Percentiles rank a stretch among this genome's conserved stretches.
Conservation (phyloP, 192 early-diverging fungal genomes). For the Podila clonocystis region DNA sequence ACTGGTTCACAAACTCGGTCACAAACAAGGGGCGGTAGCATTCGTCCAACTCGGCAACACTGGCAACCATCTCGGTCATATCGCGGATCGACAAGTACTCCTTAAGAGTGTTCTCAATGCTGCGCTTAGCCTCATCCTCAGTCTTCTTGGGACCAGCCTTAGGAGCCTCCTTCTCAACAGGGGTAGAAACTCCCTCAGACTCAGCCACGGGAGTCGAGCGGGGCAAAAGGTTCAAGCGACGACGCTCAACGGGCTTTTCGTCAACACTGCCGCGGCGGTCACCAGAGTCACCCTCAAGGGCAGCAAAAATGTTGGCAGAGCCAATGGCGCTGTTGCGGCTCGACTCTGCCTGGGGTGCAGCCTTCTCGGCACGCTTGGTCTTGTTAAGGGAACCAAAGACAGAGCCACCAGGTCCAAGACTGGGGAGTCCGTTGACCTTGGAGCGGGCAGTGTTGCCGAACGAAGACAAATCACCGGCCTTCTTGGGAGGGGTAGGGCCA, state of each 20-base stretch:
- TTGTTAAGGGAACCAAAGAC: constrained; percentile 60
- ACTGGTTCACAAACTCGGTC: constrained; percentile 36
- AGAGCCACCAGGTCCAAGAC: constrained; percentile 66
- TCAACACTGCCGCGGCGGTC: constrained; percentile 40
- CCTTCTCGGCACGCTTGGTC: constrained; percentile 56
- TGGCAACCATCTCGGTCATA: constrained; percentile 69
- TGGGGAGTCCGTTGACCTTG: constrained; percentile 56
- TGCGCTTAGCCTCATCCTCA: constrained; percentile 50
- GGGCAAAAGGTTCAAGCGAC: constrained; percentile 35
- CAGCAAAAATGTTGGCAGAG: constrained; percentile 52
- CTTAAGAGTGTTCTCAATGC: constrained; percentile 61
- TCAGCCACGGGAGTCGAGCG: constrained; percentile 29
- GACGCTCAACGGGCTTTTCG: constrained; percentile 51
- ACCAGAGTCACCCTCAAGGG: constrained; percentile 30
- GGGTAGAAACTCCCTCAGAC: constrained; percentile 36
- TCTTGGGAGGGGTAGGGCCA: constrained; percentile 52
- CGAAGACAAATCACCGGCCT: constrained; percentile 74
- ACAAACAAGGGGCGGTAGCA: constrained; percentile 40
- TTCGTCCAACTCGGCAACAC: constrained; percentile 68
- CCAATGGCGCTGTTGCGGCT: constrained; percentile 55
- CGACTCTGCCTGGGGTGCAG: constrained; percentile 49
- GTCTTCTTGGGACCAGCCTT: constrained; percentile 54
- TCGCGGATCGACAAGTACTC: constrained; percentile 70
- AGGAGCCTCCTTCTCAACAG: constrained; percentile 4
- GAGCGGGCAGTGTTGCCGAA: constrained; percentile 79